These are phyloP conservation scores for Picea mariana DNA, from an alignment of 83 land plant species.

Conservation along the genomic window DNA sequence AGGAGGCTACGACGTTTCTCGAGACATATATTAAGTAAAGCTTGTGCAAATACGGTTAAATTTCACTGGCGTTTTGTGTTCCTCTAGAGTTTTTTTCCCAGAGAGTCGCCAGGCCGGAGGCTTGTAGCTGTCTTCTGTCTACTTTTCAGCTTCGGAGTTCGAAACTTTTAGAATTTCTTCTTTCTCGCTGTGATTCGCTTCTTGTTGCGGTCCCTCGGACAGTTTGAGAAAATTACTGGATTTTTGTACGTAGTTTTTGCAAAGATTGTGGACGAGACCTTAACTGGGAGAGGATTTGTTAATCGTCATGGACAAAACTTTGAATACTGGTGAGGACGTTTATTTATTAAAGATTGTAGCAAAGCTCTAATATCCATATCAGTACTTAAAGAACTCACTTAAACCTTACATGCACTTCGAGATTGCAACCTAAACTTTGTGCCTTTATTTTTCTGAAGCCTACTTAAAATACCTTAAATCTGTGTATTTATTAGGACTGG, in stretches of 20 bases:
- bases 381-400: too few species aligned
- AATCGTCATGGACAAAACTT: background rate
- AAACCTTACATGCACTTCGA: background rate
- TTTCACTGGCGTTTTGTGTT: background rate
- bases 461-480: background rate
- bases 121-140: background rate
- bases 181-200: background rate
- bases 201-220: background rate
- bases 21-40: background rate
- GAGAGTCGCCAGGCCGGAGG: background rate
- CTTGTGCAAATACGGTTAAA: background rate
- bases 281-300: background rate
- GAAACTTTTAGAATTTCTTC: too few species aligned
- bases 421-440: background rate
- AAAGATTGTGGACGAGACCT: background rate
- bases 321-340: background rate
- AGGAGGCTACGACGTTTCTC: background rate
- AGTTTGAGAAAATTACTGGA: slow-evolving; percentile 9
- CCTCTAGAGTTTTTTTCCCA: background rate
- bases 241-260: background rate
- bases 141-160: too few species aligned
- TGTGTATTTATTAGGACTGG: background rate
- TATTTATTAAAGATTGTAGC: background rate
- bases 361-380: too few species aligned
- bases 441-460: background rate